Base-by-base conservation (phyloP, 108 stramenopile species). In the Discostella stelligeroides region DNA sequence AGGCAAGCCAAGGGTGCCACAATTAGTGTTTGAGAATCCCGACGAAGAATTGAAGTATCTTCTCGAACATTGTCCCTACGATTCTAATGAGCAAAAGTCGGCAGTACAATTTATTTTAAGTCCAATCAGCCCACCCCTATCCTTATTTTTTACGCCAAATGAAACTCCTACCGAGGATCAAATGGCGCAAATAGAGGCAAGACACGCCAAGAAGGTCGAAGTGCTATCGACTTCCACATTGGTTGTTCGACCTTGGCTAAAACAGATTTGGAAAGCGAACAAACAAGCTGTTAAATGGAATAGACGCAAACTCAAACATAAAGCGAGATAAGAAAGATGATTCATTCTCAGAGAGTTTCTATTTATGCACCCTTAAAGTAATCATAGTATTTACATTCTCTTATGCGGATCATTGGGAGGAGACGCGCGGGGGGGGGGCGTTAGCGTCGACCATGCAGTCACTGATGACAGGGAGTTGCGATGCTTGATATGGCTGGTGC, bases 231-330 rank as follows among this genome's bases (percentile, higher is more conserved):
- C 55, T 41, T 61, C 75, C 4, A 68, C 76, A 27, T 40, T 59
- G 39, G 50, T 59, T 50, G 72, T 68, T 1, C 57, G 79, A 28
- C 68, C 75, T 45, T 66, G 60, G 65, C 55, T 83, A 38, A 79
- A 76, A 42, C 64, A 69, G 49, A 83, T 83, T 29, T 72, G 79
- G 64, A 80, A 83, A 69, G 66, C 63, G 12, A 62, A 68, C 8
- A 83, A 72, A 38, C 45, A 80, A 55, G 71, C 77, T 48, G 48
- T 55, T 13, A 55, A 55, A 57, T 78, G 60, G 80, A 55, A 77
- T 30, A 70, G 76, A 50, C 34, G 61, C 11, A 8, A 50, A 13
- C 21, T 46, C 8, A 50, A 20, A 38, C 4, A 58, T 10, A 12
- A 58, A 10, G 43, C 43, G 2, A 45, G 43, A n/a, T 17, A 2